These are phyloP conservation scores for Citrus hindsii DNA, from an alignment of 345 rosid species.

Conservation along the genomic window DNA sequence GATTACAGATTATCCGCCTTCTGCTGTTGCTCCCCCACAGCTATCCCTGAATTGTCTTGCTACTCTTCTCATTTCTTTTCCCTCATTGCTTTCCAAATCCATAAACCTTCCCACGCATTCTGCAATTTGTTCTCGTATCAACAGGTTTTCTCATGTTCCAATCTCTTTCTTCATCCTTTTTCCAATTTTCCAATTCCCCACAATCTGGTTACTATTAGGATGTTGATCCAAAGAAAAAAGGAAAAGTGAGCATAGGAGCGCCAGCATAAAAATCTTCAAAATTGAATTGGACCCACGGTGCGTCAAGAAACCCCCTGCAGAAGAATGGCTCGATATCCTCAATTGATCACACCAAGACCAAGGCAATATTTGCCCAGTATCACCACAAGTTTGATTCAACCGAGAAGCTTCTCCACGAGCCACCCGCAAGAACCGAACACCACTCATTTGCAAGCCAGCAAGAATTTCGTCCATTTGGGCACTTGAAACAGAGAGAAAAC, in stretches of 20 bases:
- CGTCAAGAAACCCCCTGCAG: conserved; percentile 24
- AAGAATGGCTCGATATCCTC: conserved; percentile 40
- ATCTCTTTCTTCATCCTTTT: neutral
- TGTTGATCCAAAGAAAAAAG: conserved; percentile 22
- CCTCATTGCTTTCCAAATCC: conserved; percentile 10
- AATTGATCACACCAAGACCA: neutral
- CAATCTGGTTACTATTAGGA: conserved; percentile 16
- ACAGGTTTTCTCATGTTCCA: conserved; percentile 10
- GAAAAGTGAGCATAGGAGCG: conserved; percentile 24
- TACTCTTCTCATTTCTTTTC: conserved; percentile 4
- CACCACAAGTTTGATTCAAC: conserved; percentile 34
- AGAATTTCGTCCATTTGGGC: neutral
- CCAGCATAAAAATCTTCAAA: conserved; percentile 22
- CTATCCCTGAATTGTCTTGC: neutral
- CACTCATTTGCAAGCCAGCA: neutral
- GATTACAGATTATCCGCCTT: conserved; percentile 15
- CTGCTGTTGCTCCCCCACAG: conserved; percentile 2
- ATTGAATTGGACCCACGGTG: conserved; percentile 31
- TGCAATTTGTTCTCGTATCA: conserved; percentile 10
- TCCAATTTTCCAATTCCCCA: conserved; percentile 12
- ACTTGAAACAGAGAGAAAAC: neutral
- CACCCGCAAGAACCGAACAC: neutral
- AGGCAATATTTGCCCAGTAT: conserved; percentile 13
- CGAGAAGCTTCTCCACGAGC: conserved; percentile 16
- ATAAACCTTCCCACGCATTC: conserved; percentile 1